Conservation (phyloP, 257 asterid genomes). For the Pogostemon cablin region DNA sequence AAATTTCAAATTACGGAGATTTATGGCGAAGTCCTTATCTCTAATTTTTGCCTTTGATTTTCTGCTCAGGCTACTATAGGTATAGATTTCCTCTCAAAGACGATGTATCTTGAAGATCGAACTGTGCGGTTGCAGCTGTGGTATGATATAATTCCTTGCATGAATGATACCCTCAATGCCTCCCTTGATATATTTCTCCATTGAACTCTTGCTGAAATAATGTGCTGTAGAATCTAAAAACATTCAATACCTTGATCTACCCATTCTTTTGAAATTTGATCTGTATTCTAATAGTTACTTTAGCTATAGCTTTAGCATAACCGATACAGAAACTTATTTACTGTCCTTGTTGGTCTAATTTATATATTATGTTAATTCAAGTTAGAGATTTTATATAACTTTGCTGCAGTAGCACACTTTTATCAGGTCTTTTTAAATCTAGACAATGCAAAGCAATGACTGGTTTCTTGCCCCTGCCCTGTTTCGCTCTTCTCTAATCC, state of each 20-base stretch:
- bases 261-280: slow-evolving; percentile 13
- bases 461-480: background rate
- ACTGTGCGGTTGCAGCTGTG: slow-evolving; percentile 93
- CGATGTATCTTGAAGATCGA: slow-evolving; percentile 96
- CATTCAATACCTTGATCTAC: slow-evolving; percentile 17
- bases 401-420: background rate
- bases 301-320: slow-evolving; percentile 1
- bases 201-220: slow-evolving; percentile 14
- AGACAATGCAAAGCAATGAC: slow-evolving; percentile 8
- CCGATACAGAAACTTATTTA: background rate
- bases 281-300: background rate
- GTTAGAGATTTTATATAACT: background rate
- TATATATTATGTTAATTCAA: slow-evolving; percentile 5
- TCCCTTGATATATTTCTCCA: background rate
- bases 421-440: background rate
- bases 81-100: slow-evolving; percentile 89
- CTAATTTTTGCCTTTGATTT: slow-evolving; percentile 21
- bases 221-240: slow-evolving; percentile 1
- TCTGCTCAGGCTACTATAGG: slow-evolving; percentile 86
- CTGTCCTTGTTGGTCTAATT: background rate
- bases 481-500: background rate
- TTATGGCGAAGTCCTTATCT: slow-evolving; percentile 14
- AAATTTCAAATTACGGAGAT: background rate
- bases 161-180: slow-evolving; percentile 26
- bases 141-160: slow-evolving; percentile 47